Evolutionary conservation across 2,329 filamentous ascomycete species (phyloP).

Genomic region (Hypoxylon sp.): DNA sequence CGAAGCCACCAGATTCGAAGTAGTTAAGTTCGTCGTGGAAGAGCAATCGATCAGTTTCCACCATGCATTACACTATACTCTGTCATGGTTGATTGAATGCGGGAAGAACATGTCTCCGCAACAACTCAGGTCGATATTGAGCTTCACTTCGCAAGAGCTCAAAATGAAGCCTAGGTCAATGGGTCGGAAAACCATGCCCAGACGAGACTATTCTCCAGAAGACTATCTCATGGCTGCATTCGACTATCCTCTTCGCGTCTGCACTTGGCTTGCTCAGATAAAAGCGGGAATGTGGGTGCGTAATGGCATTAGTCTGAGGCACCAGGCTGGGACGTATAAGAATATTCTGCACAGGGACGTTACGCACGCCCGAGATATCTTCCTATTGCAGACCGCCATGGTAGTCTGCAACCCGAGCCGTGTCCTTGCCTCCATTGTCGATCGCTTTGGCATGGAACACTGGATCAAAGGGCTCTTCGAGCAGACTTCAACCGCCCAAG

Average conservation of each 20-base stretch:
- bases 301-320: constrained; percentile 94
- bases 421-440: constrained; percentile 89
- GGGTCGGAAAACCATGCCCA: constrained; percentile 70
- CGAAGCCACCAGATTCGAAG: constrained; percentile 68
- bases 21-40: constrained; percentile 91
- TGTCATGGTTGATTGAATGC: constrained; percentile 96
- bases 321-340: constrained; percentile 94
- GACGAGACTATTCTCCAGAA: constrained; percentile 73
- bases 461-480: constrained; percentile 91
- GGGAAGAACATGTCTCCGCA: constrained; percentile 81
- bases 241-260: constrained; percentile 93
- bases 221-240: constrained; percentile 90
- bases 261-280: constrained; percentile 97
- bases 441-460: constrained; percentile 88
- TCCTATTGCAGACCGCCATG: constrained; percentile 90
- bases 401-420: constrained; percentile 87
- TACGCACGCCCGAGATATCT: constrained; percentile 94
- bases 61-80: constrained; percentile 93
- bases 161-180: constrained; percentile 74
- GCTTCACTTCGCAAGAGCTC: constrained; percentile 80
- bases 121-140: constrained; percentile 77
- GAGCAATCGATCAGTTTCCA: constrained; percentile 96
- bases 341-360: constrained; percentile 92
- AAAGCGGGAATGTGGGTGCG: constrained; percentile 99
- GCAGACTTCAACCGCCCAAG: constrained; percentile 79